Evolutionary conservation across 306 rosid genomes (phyloP).

Genomic region (Citrullus colocynthis): DNA sequence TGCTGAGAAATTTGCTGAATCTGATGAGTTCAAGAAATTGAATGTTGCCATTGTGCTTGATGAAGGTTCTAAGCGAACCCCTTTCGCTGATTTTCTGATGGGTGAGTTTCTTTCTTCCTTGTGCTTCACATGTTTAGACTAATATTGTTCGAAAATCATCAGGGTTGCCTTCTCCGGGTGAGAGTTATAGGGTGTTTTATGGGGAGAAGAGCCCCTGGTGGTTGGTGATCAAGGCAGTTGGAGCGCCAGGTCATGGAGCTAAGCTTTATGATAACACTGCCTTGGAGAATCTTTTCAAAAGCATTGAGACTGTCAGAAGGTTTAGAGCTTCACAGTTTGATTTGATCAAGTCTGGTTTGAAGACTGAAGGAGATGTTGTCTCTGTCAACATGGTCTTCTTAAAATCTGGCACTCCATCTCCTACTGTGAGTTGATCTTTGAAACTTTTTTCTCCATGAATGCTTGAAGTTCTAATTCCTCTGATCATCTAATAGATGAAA

Average conservation of each 20-base stretch:
- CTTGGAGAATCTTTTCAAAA: slow-evolving; percentile 79
- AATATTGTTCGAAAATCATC: not conserved
- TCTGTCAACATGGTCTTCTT: slow-evolving; percentile 76
- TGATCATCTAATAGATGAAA: not conserved
- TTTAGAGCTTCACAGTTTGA: slow-evolving; percentile 79
- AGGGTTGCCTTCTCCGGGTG: slow-evolving; percentile 68
- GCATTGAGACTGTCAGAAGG: slow-evolving; percentile 66
- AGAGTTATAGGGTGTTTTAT: slow-evolving; percentile 53
- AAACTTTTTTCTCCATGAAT: not conserved
- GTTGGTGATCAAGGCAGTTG: slow-evolving; percentile 71
- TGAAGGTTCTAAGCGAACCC: slow-evolving; percentile 36
- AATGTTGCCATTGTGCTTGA: slow-evolving; percentile 74
- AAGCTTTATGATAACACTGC: slow-evolving; percentile 90
- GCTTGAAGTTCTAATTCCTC: not conserved
- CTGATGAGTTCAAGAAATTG: slow-evolving; percentile 38
- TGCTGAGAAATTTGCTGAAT: slow-evolving; percentile 37
- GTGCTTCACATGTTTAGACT: not conserved
- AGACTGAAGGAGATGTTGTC: slow-evolving; percentile 66
- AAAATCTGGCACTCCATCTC: slow-evolving; percentile 86
- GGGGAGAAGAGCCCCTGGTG: slow-evolving; percentile 84
- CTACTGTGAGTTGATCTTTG: slow-evolving; percentile 45
- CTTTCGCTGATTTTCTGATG: not conserved
- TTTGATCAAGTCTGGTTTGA: slow-evolving; percentile 68
- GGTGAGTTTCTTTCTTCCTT: not conserved
- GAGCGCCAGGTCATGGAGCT: slow-evolving; percentile 92